Conservation (phyloP, 2,329 filamentous ascomycete genomes). For the Epichloe sylvatica region DNA sequence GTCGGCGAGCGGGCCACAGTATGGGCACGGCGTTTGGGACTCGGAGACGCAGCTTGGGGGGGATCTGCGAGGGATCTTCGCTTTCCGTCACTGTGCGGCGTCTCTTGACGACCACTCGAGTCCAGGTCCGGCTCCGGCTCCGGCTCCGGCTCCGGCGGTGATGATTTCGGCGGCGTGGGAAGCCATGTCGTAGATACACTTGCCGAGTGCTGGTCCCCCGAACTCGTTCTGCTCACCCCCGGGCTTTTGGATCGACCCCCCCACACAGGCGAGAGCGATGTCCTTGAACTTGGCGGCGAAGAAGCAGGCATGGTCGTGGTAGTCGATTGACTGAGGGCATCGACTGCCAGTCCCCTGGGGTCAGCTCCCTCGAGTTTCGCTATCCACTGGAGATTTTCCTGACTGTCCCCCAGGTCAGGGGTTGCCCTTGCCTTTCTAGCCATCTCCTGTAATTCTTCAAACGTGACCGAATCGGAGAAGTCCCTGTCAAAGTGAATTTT, state of each 20-base stretch:
- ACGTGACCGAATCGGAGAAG: conserved; percentile 53
- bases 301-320: conserved; percentile 23
- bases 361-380: conserved; percentile 44
- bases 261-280: not conserved
- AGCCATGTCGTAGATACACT: not conserved
- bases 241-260: not conserved
- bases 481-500: conserved; percentile 68
- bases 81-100: conserved; percentile 3
- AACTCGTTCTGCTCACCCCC: not conserved
- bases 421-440: conserved; percentile 42
- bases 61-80: conserved; percentile 2
- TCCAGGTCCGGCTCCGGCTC: not conserved
- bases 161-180: conserved; percentile 8
- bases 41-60: not conserved
- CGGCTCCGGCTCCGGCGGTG: not conserved
- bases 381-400: conserved; percentile 49
- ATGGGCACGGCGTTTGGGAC: conserved; percentile 9
- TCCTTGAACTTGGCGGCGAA: conserved; percentile 14
- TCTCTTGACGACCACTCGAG: not conserved
- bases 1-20: not conserved
- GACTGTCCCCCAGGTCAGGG: conserved; percentile 37
- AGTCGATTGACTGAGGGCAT: conserved; percentile 32
- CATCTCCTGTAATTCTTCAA: conserved; percentile 54
- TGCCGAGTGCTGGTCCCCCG: not conserved
- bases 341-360: conserved; percentile 27